Conservation (phyloP, 495 filamentous ascomycete genomes). For the Talaromyces liani region DNA sequence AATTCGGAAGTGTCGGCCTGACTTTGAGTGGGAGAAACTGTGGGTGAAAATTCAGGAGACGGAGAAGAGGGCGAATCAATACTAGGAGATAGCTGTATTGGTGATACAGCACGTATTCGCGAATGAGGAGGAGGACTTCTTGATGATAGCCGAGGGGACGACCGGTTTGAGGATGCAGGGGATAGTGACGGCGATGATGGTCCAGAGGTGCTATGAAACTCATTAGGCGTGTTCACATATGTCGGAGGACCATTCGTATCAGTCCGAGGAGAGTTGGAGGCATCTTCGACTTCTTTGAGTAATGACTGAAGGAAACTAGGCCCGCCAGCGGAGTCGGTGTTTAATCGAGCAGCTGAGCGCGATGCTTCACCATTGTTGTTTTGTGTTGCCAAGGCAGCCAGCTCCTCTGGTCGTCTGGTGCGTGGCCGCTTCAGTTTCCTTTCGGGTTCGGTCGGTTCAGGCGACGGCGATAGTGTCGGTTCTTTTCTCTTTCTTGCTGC, state of each 20-base stretch:
- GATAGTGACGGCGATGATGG: conserved; percentile 70
- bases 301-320: conserved; percentile 74
- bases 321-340: conserved; percentile 29
- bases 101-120: conserved; percentile 57
- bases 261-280: conserved; percentile 46
- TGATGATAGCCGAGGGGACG: conserved; percentile 62
- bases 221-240: conserved; percentile 36
- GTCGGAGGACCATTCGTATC: conserved; percentile 39
- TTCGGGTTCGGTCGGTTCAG: conserved; percentile 56
- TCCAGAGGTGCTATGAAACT: conserved; percentile 39
- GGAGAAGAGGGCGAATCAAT: conserved; percentile 53
- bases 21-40: conserved; percentile 17
- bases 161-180: conserved; percentile 56
- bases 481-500: conserved; percentile 68
- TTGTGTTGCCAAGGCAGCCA: conserved; percentile 33
- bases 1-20: conserved; percentile 9
- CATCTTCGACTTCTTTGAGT: conserved; percentile 78
- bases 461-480: conserved; percentile 61
- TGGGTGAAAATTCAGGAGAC: conserved; percentile 39
- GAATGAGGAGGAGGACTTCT: conserved; percentile 63
- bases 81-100: conserved; percentile 59
- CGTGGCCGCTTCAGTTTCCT: conserved; percentile 80
- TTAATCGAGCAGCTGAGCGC: conserved; percentile 26
- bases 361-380: conserved; percentile 35
- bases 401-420: conserved; percentile 49